These are phyloP conservation scores for Sideroxylon spinosum DNA, from an alignment of 179 eudicot genomes.

Conservation along the genomic window DNA sequence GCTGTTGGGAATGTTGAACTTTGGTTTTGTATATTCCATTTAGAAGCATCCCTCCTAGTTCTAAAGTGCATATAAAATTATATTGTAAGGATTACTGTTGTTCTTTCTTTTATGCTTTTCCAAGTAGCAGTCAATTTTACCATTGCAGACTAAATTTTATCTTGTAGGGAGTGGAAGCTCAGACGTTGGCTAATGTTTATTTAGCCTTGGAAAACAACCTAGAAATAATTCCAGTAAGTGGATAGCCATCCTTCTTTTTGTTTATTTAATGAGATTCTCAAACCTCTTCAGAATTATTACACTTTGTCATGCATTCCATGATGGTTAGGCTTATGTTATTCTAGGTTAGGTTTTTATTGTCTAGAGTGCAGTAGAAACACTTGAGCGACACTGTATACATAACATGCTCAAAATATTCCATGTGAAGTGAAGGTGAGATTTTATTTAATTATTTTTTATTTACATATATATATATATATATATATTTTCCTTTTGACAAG, in stretches of 20 bases:
- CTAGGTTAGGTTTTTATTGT: too few species aligned
- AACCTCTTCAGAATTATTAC: neutral
- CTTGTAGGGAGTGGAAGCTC: constrained; percentile 97
- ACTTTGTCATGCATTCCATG: neutral
- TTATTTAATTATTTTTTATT: too few species aligned
- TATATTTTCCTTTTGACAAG: too few species aligned
- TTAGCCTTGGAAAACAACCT: constrained; percentile 93
- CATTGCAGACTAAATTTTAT: constrained; percentile 7
- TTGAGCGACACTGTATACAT: neutral
- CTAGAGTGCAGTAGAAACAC: too few species aligned
- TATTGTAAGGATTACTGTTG: neutral
- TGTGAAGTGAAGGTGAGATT: too few species aligned
- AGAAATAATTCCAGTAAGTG: constrained; percentile 88
- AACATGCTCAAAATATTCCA: neutral
- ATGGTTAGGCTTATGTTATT: neutral
- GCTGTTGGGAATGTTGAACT: neutral
- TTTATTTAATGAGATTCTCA: neutral
- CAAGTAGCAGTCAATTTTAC: neutral
- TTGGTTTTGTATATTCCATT: neutral
- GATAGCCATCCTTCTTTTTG: neutral
- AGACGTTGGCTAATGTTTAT: constrained; percentile 92
- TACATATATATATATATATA: too few species aligned
- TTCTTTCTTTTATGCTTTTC: neutral
- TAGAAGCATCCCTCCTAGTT: neutral
- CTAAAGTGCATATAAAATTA: neutral